These are phyloP conservation scores for Macroventuria anomochaeta DNA, from an alignment of 2,329 filamentous ascomycete genomes.

Conservation along the genomic window DNA sequence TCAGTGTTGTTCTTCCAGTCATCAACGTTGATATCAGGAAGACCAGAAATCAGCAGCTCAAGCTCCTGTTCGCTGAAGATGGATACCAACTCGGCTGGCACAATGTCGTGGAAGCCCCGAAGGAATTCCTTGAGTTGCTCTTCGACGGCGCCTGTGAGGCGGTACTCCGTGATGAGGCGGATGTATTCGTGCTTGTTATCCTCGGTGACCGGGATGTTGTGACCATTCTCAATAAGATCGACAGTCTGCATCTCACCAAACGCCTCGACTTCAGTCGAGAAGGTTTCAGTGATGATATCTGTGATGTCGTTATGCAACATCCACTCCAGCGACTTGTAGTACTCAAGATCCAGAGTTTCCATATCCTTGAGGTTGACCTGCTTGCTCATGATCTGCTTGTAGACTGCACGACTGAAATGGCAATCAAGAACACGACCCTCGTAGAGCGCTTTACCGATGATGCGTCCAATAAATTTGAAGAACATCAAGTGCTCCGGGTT, in stretches of 20 bases:
- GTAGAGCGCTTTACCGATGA: constrained; percentile 97
- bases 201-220: constrained; percentile 91
- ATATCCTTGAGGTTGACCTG: constrained; percentile 98
- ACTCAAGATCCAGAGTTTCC: constrained; percentile 97
- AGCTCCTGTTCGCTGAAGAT: constrained; percentile 99
- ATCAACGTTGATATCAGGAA: constrained; percentile 96
- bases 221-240: constrained; percentile 85
- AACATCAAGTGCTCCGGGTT: constrained; percentile 96
- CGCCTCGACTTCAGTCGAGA: constrained; percentile 90
- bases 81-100: constrained; percentile 88
- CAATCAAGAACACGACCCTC: constrained; percentile 95
- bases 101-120: constrained; percentile 97
- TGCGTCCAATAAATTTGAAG: constrained; percentile 98
- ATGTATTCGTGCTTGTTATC: constrained; percentile 99
- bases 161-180: constrained; percentile 91
- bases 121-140: constrained; percentile 94
- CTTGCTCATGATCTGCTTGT: constrained; percentile 96
- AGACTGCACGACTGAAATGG: constrained; percentile 98
- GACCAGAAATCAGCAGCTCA: constrained; percentile 92
- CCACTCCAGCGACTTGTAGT: constrained; percentile 98
- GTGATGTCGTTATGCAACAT: constrained; percentile 99
- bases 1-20: constrained; percentile 99
- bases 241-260: constrained; percentile 90
- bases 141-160: constrained; percentile 87
- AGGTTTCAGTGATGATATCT: constrained; percentile 95